Base-by-base conservation (phyloP, 2,329 filamentous ascomycete genomes). In the Aspergillus hortae region DNA sequence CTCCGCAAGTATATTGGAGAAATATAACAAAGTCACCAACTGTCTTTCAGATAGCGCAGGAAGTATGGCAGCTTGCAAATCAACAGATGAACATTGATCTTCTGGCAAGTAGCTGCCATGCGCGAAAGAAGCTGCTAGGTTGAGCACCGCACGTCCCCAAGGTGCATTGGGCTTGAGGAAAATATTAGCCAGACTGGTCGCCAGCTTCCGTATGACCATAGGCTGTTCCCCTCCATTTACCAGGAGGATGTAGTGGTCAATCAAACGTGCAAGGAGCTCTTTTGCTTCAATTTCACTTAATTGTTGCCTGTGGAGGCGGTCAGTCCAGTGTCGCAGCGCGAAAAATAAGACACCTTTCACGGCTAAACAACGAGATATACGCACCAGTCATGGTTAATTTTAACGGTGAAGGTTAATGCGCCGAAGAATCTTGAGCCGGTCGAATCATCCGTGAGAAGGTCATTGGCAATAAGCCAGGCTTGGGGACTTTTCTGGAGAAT, bases 391-490 rank as follows among this genome's bases (percentile, higher is more conserved):
- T 86, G 87, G 67, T 97, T 96, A 53, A 97, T 83, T 74, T 97
- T 99, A 62, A 97, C 85, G 46, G 90, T 95, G 59, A 96, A 87
- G 0, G 92, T 97, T 53, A 96, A 79, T 27, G 92, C 92, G 12
- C 90, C 94, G 67, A 95, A 96, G 73, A 97, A 97, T 58, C 88
- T 87, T 60, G 94, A 84, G 62, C 92, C 87, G 55, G 88, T 82
- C 59, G 89, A 85, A 19, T 81, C 75, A 55, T 83, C 84, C 46
- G 77, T 77, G 10, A 96, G 76, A 12, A 97, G 78, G 47, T 84
- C 83, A 64, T 92, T 86, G 17, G 90, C 91, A 43, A 96, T 80
- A 51, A 88, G 80, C 94, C 94, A 99, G 49, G 91, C 92, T 63
- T 89, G 80, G 2, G 86, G 78, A 2, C 90, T 89, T 60, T 84